Conservation (phyloP, 2,329 filamentous ascomycete species). For the Pseudogymnoascus sp. region DNA sequence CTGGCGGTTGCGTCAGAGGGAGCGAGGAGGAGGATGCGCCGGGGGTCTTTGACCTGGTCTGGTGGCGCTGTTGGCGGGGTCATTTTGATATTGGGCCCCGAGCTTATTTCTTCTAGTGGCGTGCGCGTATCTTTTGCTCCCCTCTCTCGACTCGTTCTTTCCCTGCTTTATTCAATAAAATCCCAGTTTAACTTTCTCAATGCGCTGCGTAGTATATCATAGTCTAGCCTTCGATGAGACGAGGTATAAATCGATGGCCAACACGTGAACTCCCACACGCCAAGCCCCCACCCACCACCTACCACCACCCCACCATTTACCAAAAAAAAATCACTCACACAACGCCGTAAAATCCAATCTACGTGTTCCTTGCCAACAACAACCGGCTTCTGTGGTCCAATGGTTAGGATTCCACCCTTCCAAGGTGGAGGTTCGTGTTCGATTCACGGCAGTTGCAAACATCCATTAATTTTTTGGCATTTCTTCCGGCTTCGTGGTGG, state of each 20-base stretch:
- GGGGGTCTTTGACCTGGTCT: slow-evolving; percentile 36
- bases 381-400: slow-evolving; percentile 11
- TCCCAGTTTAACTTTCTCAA: background rate
- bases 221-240: background rate
- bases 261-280: background rate
- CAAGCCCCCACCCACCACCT: background rate
- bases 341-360: background rate
- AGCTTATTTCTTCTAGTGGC: background rate
- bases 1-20: slow-evolving; percentile 34
- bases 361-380: background rate
- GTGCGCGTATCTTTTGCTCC: background rate
- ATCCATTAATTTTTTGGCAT: slow-evolving; percentile 9
- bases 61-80: background rate
- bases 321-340: background rate
- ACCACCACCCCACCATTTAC: slow-evolving; percentile 10
- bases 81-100: background rate
- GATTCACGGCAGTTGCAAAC: slow-evolving; percentile 16
- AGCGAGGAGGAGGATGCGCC: slow-evolving; percentile 48
- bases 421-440: slow-evolving; percentile 24
- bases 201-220: background rate
- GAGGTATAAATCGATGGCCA: background rate
- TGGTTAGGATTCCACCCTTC: slow-evolving; percentile 21
- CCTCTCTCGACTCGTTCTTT: background rate
- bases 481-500: background rate
- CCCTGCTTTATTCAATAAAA: background rate